phyloP scores from a whole-genome alignment of 1,284 basidiomycete genomes.

The Papiliotrema nemorosa region DNA sequence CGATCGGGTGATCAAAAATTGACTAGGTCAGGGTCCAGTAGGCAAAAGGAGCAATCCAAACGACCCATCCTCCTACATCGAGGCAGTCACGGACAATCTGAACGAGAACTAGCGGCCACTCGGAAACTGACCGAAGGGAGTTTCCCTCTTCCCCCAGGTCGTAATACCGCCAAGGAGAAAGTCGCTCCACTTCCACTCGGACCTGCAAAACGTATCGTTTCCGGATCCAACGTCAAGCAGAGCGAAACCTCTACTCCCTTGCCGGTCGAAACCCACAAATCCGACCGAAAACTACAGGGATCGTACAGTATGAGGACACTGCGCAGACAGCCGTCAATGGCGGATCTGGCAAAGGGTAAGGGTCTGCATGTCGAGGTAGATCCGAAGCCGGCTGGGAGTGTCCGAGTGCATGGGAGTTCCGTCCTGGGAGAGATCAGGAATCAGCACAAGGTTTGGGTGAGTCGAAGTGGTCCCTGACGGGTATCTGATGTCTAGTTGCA shows the following conservation, averaged over 20 bases:
- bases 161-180: neutral
- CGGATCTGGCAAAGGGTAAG: conserved; percentile 9
- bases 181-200: neutral
- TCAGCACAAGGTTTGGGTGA: neutral
- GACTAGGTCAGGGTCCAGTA: neutral
- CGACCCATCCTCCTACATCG: no score
- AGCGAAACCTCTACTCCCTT: neutral
- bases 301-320: conserved; percentile 11
- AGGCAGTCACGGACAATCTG: no score
- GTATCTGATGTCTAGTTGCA: no score
- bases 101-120: no score
- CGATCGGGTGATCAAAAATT: neutral
- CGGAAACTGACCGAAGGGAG: no score
- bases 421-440: neutral
- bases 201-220: conserved; percentile 4
- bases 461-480: no score
- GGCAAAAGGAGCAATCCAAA: no score
- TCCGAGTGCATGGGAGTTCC: neutral
- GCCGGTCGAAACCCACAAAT: neutral
- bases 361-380: conserved; percentile 8
- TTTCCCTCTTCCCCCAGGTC: no score
- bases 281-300: no score
- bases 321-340: conserved; percentile 13
- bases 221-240: neutral
- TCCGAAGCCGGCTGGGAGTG: neutral